phyloP scores from a whole-genome alignment of 192 early-diverging fungal species.

The Helicostylum pulchrum region DNA sequence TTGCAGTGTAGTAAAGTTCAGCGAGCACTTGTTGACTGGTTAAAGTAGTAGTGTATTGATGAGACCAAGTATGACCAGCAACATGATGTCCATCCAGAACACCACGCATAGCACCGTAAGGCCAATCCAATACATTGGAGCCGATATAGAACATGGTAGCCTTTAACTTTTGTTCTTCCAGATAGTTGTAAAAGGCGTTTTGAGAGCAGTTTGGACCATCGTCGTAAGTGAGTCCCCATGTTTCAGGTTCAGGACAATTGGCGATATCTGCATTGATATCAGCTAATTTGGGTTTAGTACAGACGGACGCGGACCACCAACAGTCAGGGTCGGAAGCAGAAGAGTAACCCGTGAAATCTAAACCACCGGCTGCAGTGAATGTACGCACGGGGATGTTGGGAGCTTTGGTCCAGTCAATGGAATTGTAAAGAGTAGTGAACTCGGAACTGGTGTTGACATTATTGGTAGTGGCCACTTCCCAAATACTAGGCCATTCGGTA shows the following conservation, averaged over 20 bases:
- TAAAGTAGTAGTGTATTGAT: conserved; percentile 43
- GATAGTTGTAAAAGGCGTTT: conserved; percentile 38
- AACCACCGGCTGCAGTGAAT: conserved; percentile 12
- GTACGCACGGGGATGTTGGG: conserved; percentile 37
- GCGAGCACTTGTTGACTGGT: conserved; percentile 44
- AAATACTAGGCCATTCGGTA: conserved; percentile 26
- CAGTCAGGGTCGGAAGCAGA: conserved; percentile 26
- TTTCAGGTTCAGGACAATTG: conserved; percentile 38
- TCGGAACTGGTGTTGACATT: conserved; percentile 34
- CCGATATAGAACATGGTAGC: conserved; percentile 39
- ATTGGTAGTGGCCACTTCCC: conserved; percentile 30
- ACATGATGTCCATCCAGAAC: conserved; percentile 56
- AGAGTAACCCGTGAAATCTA: conserved; percentile 21
- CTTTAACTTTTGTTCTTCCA: conserved; percentile 38
- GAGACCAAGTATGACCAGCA: conserved; percentile 58
- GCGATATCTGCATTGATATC: conserved; percentile 28
- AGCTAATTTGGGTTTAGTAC: conserved; percentile 26
- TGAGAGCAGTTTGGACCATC: conserved; percentile 55
- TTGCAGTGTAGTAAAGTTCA: conserved; percentile 51
- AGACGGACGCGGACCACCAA: conserved; percentile 40
- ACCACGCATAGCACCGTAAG: conserved; percentile 35
- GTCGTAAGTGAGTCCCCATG: conserved; percentile 60
- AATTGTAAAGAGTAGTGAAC: conserved; percentile 40
- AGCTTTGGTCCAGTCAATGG: conserved; percentile 41
- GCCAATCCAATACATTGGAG: conserved; percentile 37